Evolutionary conservation across 192 early-diverging fungal species (phyloP), one percentile per base, ranked within the genome.

Genomic region (Thamnidium elegans): DNA sequence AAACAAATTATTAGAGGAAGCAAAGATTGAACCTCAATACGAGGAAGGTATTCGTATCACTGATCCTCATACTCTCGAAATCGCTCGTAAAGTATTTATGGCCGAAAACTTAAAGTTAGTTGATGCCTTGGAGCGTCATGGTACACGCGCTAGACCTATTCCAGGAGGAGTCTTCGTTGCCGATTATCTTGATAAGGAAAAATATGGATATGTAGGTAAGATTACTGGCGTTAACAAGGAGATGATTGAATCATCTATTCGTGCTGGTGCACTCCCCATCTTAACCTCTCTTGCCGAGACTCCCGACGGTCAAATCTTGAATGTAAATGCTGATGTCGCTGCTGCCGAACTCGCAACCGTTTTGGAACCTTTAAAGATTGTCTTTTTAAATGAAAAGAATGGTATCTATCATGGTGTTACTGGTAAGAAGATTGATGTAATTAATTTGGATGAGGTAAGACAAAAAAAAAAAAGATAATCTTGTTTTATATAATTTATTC

Each of bases 251-350:
- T 90, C 92, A 42, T 88, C 88, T 20, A 94, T 99, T 58, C 89
- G 90, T 50, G 93, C 96, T 42, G 96, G 96, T 9, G 92, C 93
- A 21, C 80, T 98, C 58, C 95, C 97, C 14, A 98, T 99, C 68
- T 80, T 99, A 59, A 98, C 95, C 15, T 92, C 89, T 58, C 84
- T 99, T 55, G 96, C 96, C 6, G 95, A 97, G 75, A 97, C 96
- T 2, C 92, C 92, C 36, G 82, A 86, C 42, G 95, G 97, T 60
- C 97, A 99, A 76, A 94, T 97, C 62, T 81, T 99, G 64, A 99
- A 99, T 55, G 95, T 98, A 56, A 99, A 99, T 78, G 97, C 97
- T 45, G 97, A 99, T 77, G 91, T 97, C 45, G 97, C 96, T 21
- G 96, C 95, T 8, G 96, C 93, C 55, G 97, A 99, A 75, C 80